These are phyloP conservation scores for Sclerotinia sclerotiorum DNA, from an alignment of 2,329 filamentous ascomycete species.

Conservation along the genomic window DNA sequence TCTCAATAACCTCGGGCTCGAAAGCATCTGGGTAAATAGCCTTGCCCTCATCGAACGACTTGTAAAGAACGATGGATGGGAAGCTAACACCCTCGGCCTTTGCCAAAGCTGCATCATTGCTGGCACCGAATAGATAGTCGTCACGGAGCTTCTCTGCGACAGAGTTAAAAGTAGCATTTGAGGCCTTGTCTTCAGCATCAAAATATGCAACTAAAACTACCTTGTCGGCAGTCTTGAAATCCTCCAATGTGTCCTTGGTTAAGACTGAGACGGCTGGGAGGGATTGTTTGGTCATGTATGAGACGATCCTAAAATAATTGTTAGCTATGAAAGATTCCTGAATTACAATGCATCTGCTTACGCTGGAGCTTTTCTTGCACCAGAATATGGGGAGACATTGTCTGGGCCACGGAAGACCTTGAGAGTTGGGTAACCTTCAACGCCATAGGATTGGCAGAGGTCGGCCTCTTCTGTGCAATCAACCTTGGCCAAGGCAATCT, in stretches of 20 bases:
- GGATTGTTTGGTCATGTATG: conserved; percentile 98
- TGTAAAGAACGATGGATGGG: conserved; percentile 91
- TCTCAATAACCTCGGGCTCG: conserved; percentile 73
- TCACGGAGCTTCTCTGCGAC: conserved; percentile 78
- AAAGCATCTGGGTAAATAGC: conserved; percentile 79
- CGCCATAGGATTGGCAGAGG: conserved; percentile 84
- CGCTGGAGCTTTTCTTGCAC: conserved; percentile 83
- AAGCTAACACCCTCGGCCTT: conserved; percentile 87
- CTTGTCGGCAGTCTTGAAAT: conserved; percentile 98
- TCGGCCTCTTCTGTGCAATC: conserved; percentile 95
- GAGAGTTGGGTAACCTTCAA: conserved; percentile 97
- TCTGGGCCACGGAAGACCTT: conserved; percentile 96
- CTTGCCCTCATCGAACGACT: conserved; percentile 97
- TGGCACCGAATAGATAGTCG: conserved; percentile 87
- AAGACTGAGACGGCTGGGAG: conserved; percentile 87
- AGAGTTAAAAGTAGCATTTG: conserved; percentile 76
- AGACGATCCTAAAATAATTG: conserved; percentile 53
- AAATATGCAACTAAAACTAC: conserved; percentile 92
- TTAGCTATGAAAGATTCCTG: conserved; percentile 19
- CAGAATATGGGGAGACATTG: conserved; percentile 77
- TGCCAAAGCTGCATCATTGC: conserved; percentile 78
- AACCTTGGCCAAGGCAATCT: conserved; percentile 80
- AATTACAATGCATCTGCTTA: conserved; percentile 44
- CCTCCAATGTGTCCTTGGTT: conserved; percentile 77
- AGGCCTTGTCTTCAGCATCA: conserved; percentile 73